These are phyloP conservation scores for Cutaneotrichosporon spelunceum DNA, from an alignment of 1,284 basidiomycete genomes.

Conservation along the genomic window DNA sequence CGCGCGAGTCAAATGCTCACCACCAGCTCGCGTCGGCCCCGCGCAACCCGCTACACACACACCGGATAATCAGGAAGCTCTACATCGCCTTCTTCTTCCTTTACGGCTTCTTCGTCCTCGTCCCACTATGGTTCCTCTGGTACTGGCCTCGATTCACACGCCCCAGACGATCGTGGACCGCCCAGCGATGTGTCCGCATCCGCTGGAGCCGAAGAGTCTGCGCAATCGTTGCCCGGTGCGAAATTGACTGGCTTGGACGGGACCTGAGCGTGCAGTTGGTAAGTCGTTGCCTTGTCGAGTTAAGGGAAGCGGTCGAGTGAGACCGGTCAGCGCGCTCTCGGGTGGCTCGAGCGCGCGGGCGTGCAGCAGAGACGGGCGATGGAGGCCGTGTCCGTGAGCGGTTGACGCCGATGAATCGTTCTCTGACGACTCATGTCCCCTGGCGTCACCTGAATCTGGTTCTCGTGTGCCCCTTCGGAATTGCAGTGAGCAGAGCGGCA, in stretches of 20 bases:
- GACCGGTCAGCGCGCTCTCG: neutral
- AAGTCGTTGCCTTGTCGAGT: slow-evolving; percentile 7
- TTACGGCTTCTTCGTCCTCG: slow-evolving; percentile 31
- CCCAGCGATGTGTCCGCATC: slow-evolving; percentile 39
- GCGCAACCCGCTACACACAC: slow-evolving; percentile 30
- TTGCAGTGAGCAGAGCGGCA: neutral
- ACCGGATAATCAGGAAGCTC: slow-evolving; percentile 36
- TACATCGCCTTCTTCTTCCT: slow-evolving; percentile 39
- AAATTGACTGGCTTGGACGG: slow-evolving; percentile 45
- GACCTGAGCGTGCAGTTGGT: slow-evolving; percentile 35
- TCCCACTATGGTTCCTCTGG: slow-evolving; percentile 38
- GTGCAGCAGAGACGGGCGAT: neutral
- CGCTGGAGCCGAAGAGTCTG: slow-evolving; percentile 38
- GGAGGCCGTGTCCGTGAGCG: neutral
- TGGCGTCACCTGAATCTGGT: neutral
- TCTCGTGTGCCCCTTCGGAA: neutral
- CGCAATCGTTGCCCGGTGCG: slow-evolving; percentile 41
- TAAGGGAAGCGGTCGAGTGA: slow-evolving; percentile 7
- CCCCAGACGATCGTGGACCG: slow-evolving; percentile 36
- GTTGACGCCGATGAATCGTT: neutral
- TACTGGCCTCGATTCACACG: slow-evolving; percentile 34
- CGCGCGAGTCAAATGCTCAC: neutral
- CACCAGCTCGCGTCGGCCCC: slow-evolving; percentile 32
- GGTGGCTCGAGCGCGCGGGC: neutral
- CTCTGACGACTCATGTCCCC: neutral